phyloP scores from a whole-genome alignment of 2,329 filamentous ascomycete genomes.

The Spiromastix sp. region DNA sequence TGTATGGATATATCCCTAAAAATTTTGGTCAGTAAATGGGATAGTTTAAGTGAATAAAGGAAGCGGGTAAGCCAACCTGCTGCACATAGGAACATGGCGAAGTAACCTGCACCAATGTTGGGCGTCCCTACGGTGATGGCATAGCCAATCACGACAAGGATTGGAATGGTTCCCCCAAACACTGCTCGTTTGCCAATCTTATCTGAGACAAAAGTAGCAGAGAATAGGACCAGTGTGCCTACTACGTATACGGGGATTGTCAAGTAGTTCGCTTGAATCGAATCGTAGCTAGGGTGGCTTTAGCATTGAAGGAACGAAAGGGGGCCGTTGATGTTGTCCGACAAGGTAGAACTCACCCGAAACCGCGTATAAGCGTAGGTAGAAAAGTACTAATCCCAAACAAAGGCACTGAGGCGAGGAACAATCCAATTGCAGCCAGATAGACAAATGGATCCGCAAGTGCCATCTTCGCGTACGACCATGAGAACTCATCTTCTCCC shows the following conservation, averaged over 20 bases:
- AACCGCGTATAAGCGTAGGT: constrained; percentile 41
- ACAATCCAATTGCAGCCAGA: constrained; percentile 14
- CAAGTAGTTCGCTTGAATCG: constrained; percentile 43
- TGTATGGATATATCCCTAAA: constrained; percentile 18
- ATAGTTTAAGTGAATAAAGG: not conserved
- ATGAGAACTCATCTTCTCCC: constrained; percentile 18
- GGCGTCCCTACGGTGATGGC: constrained; percentile 22
- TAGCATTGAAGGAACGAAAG: not conserved
- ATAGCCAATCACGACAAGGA: constrained; percentile 24
- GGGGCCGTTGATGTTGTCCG: too few species aligned
- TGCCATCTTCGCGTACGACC: constrained; percentile 11
- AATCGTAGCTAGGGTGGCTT: constrained; percentile 14
- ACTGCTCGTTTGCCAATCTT: constrained; percentile 20
- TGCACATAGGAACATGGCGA: constrained; percentile 38
- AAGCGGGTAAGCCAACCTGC: constrained; percentile 6
- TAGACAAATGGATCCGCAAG: constrained; percentile 7
- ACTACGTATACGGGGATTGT: constrained; percentile 48
- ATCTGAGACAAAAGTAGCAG: constrained; percentile 33
- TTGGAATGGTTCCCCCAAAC: constrained; percentile 19
- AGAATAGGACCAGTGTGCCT: constrained; percentile 37
- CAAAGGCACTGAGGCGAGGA: constrained; percentile 34
- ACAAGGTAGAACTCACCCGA: constrained; percentile 12
- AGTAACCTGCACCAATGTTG: constrained; percentile 38
- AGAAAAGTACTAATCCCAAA: constrained; percentile 50
- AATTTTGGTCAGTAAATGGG: not conserved